These are phyloP conservation scores for Ophidiomyces ophidiicola DNA, from an alignment of 2,329 filamentous ascomycete genomes.

Conservation along the genomic window DNA sequence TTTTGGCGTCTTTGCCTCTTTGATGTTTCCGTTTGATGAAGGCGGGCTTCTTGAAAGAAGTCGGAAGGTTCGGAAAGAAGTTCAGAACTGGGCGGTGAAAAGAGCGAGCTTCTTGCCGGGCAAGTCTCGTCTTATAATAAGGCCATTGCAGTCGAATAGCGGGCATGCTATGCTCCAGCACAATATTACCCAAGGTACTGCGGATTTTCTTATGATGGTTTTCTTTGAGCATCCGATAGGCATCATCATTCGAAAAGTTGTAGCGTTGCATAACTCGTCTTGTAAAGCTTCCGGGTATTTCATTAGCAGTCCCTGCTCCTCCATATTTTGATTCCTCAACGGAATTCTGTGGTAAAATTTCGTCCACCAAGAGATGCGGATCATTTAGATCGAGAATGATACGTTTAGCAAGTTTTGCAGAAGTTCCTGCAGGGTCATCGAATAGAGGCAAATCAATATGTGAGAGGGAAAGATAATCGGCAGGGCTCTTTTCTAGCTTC, in stretches of 20 bases:
- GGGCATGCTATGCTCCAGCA: constrained; percentile 89
- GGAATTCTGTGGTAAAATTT: constrained; percentile 52
- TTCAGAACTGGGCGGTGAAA: constrained; percentile 73
- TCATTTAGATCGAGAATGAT: constrained; percentile 81
- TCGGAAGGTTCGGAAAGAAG: constrained; percentile 56
- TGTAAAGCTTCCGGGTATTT: constrained; percentile 57
- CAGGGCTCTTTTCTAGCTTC: constrained; percentile 38
- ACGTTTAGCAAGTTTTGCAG: constrained; percentile 60
- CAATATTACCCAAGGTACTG: constrained; percentile 77
- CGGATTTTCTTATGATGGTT: constrained; percentile 94
- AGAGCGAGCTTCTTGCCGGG: constrained; percentile 58
- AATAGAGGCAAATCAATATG: constrained; percentile 58
- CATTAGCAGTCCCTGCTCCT: constrained; percentile 34
- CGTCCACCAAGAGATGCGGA: constrained; percentile 71
- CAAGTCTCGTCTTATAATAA: constrained; percentile 82
- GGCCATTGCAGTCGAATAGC: constrained; percentile 86
- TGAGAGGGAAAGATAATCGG: constrained; percentile 40
- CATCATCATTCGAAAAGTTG: constrained; percentile 92
- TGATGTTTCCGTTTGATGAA: constrained; percentile 69
- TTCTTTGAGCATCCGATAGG: constrained; percentile 89
- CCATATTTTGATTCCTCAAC: constrained; percentile 40
- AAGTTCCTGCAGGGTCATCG: constrained; percentile 66
- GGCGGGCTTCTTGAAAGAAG: constrained; percentile 60
- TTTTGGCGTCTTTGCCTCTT: constrained; percentile 64
- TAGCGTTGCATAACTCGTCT: constrained; percentile 70